These are phyloP conservation scores for Sherardia arvensis DNA, from an alignment of 257 asterid genomes.

Conservation along the genomic window DNA sequence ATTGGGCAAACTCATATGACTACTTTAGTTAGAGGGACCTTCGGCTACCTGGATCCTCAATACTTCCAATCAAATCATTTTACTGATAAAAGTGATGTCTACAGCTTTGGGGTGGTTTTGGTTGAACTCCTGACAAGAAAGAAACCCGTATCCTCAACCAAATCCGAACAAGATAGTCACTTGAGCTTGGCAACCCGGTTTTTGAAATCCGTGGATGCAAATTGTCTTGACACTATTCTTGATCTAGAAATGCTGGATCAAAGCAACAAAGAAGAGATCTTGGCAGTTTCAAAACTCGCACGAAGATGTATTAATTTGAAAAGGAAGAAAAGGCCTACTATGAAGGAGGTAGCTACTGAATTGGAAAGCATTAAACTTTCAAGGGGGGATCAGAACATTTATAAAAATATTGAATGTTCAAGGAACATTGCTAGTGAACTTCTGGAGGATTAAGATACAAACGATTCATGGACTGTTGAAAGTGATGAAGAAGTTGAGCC, in stretches of 20 bases:
- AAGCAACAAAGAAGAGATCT: constrained; percentile 5
- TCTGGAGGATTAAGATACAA: not conserved
- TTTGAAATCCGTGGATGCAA: not conserved
- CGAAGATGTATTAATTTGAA: not conserved
- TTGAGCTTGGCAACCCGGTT: constrained; percentile 5
- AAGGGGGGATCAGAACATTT: not conserved
- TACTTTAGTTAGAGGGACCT: constrained; percentile 10
- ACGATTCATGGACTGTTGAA: constrained; percentile 1
- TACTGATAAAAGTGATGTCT: constrained; percentile 9
- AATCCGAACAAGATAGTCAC: constrained; percentile 1
- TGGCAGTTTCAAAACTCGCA: not conserved
- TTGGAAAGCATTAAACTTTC: not conserved
- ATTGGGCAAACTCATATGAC: constrained; percentile 7
- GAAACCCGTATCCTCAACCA: constrained; percentile 1
- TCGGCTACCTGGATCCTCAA: constrained; percentile 14
- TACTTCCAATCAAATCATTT: constrained; percentile 1
- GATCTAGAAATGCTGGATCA: not conserved
- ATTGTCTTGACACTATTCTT: not conserved
- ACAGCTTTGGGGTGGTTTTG: constrained; percentile 15
- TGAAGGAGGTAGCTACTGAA: constrained; percentile 8
- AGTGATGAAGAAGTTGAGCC: not conserved
- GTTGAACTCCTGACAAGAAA: constrained; percentile 12
- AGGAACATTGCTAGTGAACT: not conserved
- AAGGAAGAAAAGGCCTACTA: constrained; percentile 10
- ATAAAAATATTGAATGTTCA: not conserved